Percentiles rank a stretch among this genome's conserved stretches.
These are phyloP conservation scores for Quercus bicolor DNA, from an alignment of 306 rosid species.

Conservation along the genomic window DNA sequence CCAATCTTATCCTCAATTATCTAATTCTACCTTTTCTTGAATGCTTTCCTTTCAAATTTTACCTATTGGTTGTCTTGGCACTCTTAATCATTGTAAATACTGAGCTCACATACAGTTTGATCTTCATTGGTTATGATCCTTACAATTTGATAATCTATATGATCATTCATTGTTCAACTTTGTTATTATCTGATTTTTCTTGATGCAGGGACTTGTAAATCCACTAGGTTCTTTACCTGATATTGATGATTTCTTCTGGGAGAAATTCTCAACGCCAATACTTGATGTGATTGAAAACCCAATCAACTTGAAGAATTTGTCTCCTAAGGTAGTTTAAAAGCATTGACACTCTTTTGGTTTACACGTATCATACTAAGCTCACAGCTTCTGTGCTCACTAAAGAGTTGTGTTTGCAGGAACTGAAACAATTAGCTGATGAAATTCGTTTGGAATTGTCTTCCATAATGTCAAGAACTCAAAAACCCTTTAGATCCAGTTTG, in stretches of 20 bases:
- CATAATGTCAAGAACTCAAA: conserved; percentile 32
- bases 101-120: not conserved
- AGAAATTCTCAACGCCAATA: conserved; percentile 66
- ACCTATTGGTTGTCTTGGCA: too few relatives aligned
- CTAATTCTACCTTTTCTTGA: too few relatives aligned
- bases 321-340: conserved; percentile 50
- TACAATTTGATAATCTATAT: conserved; percentile 1
- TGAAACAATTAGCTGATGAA: conserved; percentile 79
- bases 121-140: conserved; percentile 7
- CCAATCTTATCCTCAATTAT: not conserved
- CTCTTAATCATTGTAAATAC: not conserved
- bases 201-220: conserved; percentile 49
- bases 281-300: conserved; percentile 84
- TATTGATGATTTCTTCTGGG: conserved; percentile 58
- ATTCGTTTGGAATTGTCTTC: conserved; percentile 64
- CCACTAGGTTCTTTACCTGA: conserved; percentile 50
- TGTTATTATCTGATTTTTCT: conserved; percentile 18
- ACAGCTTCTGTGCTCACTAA: conserved; percentile 24
- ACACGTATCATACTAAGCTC: conserved; percentile 8
- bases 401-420: conserved; percentile 53
- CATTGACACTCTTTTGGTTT: conserved; percentile 9
- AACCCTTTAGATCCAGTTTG: conserved; percentile 56
- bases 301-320: conserved; percentile 79
- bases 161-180: conserved; percentile 5
- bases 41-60: too few relatives aligned